Evolutionary conservation across 371 early-diverging fungal genomes (phyloP), one percentile per base, ranked within the genome.

Genomic region (Choanephora cucurbitarum): DNA sequence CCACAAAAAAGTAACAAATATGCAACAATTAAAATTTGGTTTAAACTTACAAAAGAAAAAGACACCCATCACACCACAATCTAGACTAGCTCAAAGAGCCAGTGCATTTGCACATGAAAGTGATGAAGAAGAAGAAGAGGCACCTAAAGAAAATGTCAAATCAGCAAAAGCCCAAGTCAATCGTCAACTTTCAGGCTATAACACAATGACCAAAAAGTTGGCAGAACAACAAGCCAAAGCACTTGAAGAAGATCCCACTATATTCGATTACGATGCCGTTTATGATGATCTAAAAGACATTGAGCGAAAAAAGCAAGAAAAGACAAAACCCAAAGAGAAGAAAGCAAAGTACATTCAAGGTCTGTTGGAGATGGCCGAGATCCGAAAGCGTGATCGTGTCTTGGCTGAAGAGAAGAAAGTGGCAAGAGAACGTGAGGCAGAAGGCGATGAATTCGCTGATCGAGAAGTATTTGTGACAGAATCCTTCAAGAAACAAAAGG

Each of bases 221-320:
- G 66, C 64, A 33, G 79, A 82, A 50, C 73, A 78, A 52, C 83
- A 88, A 45, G 73, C 80, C 44, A 77, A 79, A 64, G 92, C 92
- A 9, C 62, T 92, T 1, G 86, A 84, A 48, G 81, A 88, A 61
- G 94, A 96, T 71, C 87, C 95, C 2, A 87, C 77, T 21, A 84
- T 91, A 3, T 97, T 88, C 68, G 95, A 91, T 55, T 97, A 97
- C 62, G 97, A 97, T 65, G 91, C 83, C 5, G 87, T 91, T 0
- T 95, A 93, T 64, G 96, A 96, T 57, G 84, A 84, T 51, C 79
- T 95, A 53, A 94, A 91, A 64, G 73, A 75, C 6, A 85, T 75
- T 0, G 88, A 90, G 37, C 73, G 73, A 17, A 74, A 73, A 28
- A 78, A 82, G 55, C 58, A 70, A 46, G 72, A 74, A 42, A 75